Evolutionary conservation across 2,329 filamentous ascomycete species (phyloP), one percentile per base, ranked within the genome.

Genomic region (Tricladium varicosporioides): DNA sequence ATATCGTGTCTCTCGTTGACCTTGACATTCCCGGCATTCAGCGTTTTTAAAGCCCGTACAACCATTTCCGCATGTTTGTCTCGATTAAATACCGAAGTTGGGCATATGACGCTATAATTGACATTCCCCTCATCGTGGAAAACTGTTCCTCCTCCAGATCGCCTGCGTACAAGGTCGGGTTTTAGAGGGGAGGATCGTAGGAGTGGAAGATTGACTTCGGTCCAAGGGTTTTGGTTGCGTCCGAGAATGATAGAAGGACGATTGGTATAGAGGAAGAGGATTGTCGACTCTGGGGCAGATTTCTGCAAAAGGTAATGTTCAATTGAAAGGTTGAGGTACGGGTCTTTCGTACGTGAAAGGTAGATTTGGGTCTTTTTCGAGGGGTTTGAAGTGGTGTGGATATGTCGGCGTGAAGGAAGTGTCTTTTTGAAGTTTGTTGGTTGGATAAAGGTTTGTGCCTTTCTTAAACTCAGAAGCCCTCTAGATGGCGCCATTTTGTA

Each of bases 171-270:
- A 11, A 96, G 84, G 57, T 79, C 66, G 40, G 84, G 73, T 49
- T 70, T 45, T 15, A 62, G 36, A 19, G 42, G 33, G 22, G 47
- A 50, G 15, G 56, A 54, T 13, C 68, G 67, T 8, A 96, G 76
- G 1, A 84, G 77, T 42, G 75, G 75, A 8, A 97, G 80, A 70
- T 96, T 90, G 60, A 91, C 86, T 76, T 99, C 94, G 8, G 91
- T 80, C 94, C 93, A 99, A 53, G 94, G 94, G 72, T 99, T 99
- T 76, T 99, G 94, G 72, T 99, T 99, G 59, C 94, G 86, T 45
- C 94, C 94, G 64, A 99, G 87, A 70, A 99, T 87, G 58, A 99
- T 82, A 71, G 90, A 92, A 0, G 93, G 92, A 40, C 84, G 75
- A 74, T 99, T 97, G 67, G 85, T 83, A 76, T 97, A 99, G 51